Evolutionary conservation across 2,329 filamentous ascomycete genomes (phyloP).

Genomic region (Aspergillus fructus): DNA sequence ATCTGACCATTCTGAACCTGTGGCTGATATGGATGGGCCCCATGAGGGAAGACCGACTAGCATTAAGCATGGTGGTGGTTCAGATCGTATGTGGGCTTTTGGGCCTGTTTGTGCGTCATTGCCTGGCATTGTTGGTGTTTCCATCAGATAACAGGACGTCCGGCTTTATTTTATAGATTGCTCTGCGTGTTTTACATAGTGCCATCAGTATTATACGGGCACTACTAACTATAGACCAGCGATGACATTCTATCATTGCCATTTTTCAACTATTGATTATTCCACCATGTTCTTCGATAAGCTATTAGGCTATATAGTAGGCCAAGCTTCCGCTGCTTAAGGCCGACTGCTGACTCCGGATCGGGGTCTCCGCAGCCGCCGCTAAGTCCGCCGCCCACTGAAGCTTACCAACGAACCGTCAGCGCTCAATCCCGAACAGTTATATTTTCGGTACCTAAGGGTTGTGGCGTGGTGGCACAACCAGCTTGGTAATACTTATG

Average conservation of each 20-base stretch:
- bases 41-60: conserved; percentile 80
- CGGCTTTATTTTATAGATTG: background rate
- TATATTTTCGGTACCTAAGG: no score
- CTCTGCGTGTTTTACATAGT: background rate
- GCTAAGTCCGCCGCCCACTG: background rate
- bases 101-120: conserved; percentile 82
- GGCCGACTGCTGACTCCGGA: background rate
- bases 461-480: background rate
- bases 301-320: no score
- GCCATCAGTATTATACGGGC: background rate
- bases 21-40: conserved; percentile 96
- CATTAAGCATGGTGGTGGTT: conserved; percentile 74
- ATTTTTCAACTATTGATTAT: no score
- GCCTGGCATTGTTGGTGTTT: conserved; percentile 83
- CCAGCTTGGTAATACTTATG: background rate
- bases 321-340: background rate
- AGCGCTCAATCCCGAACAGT: background rate
- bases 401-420: background rate
- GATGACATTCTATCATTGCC: background rate
- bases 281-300: no score
- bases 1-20: conserved; percentile 90
- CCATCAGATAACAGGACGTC: conserved; percentile 70
- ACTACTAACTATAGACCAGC: background rate
- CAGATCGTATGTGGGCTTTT: conserved; percentile 75
- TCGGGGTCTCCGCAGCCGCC: background rate